A percentile compares a stretch with the other conserved stretches of the same genome.
Conservation (phyloP, 805 yeast species). For the Wickerhamomyces pijperi region DNA sequence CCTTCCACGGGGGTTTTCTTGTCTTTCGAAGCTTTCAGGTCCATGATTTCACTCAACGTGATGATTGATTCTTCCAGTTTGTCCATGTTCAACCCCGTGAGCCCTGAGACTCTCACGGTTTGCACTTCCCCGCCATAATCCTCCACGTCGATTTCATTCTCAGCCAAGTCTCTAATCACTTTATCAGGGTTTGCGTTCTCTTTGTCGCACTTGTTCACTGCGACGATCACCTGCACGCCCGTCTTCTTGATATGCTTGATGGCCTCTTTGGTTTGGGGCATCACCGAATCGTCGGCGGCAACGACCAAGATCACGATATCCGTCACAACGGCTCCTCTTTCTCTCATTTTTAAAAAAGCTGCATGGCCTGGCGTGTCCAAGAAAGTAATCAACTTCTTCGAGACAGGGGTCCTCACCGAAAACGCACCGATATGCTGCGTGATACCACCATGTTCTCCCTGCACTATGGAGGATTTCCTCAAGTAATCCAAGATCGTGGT, state of each 20-base stretch:
- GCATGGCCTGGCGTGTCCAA: constrained; percentile 98
- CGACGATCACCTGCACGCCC: constrained; percentile 78
- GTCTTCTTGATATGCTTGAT: constrained; percentile 83
- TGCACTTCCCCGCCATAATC: constrained; percentile 94
- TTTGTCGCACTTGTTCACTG: constrained; percentile 85
- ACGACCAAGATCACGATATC: constrained; percentile 89
- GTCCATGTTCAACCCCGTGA: constrained; percentile 84
- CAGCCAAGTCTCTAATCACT: constrained; percentile 68
- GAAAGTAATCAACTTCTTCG: constrained; percentile 73
- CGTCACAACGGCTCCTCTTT: constrained; percentile 89
- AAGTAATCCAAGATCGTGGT: constrained; percentile 85
- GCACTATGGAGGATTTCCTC: constrained; percentile 75
- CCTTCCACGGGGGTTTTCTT: constrained; percentile 55
- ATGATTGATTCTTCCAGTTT: constrained; percentile 82
- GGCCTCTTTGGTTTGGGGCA: constrained; percentile 96
- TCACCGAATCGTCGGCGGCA: constrained; percentile 95
- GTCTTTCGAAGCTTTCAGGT: constrained; percentile 51
- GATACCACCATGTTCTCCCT: constrained; percentile 87
- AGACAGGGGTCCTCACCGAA: constrained; percentile 65
- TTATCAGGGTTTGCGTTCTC: constrained; percentile 64
- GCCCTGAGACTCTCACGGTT: constrained; percentile 77
- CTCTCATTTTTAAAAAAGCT: constrained; percentile 91
- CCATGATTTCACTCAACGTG: constrained; percentile 74
- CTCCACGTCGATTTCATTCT: constrained; percentile 74
- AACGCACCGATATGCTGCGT: constrained; percentile 98